A percentile compares a stretch with the other conserved stretches of the same genome.
Conservation (phyloP, 768 basidiomycete species). For the Ephemerocybe angulata region DNA sequence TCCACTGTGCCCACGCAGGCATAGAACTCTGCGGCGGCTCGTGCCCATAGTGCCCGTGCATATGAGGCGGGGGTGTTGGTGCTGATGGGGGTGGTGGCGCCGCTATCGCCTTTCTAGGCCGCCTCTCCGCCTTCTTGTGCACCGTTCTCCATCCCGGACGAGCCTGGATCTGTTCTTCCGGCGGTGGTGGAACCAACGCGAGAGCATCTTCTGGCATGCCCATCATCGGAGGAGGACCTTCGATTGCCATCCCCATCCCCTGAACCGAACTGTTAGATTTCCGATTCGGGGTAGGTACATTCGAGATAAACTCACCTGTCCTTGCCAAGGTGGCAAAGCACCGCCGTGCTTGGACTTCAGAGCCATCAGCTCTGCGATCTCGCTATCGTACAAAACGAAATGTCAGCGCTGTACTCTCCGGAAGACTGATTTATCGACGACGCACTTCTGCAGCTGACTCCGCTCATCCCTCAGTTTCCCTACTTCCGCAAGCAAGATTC, state of each 20-base stretch:
- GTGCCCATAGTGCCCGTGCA: not conserved
- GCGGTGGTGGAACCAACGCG: slow-evolving; percentile 41
- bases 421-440: too few species aligned
- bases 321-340: slow-evolving; percentile 74
- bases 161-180: slow-evolving; percentile 45
- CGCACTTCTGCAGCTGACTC: slow-evolving; percentile 72
- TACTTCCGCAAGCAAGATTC: slow-evolving; percentile 74
- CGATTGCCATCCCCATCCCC: slow-evolving; percentile 19
- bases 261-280: not conserved
- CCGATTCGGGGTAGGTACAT: not conserved
- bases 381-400: slow-evolving; percentile 39
- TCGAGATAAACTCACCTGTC: slow-evolving; percentile 39
- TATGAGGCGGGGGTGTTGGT: slow-evolving; percentile 45
- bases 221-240: slow-evolving; percentile 23
- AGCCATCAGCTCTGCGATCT: slow-evolving; percentile 81
- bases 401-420: too few species aligned
- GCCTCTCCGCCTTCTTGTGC: slow-evolving; percentile 57
- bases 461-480: slow-evolving; percentile 77
- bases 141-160: slow-evolving; percentile 75
- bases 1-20: slow-evolving; percentile 86
- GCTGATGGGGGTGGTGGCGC: slow-evolving; percentile 37
- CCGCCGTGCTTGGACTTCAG: slow-evolving; percentile 79
- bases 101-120: slow-evolving; percentile 38
- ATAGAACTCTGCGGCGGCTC: slow-evolving; percentile 12
- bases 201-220: slow-evolving; percentile 28